Conservation (phyloP, 148 eudicot genomes). For the Amaranthus hypochondriacus region DNA sequence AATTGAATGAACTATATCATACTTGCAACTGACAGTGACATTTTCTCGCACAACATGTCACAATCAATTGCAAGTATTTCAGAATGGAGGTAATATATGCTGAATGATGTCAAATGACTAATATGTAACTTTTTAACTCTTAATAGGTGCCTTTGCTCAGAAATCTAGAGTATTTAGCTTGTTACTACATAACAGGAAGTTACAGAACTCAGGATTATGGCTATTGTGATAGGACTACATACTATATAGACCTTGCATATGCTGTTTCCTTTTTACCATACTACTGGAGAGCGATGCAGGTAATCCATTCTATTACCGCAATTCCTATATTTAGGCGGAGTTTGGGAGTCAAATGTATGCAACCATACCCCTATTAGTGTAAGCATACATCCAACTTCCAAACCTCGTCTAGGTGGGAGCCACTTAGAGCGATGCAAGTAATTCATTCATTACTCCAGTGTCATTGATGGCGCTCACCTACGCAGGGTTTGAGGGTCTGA, state of each 20-base stretch:
- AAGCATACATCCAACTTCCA: too few relatives aligned
- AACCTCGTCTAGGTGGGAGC: too few relatives aligned
- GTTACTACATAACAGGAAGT: constrained; percentile 93
- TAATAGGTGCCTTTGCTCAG: constrained; percentile 87
- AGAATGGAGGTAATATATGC: background rate
- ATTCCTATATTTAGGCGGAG: too few relatives aligned
- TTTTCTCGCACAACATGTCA: too few relatives aligned
- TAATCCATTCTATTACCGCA: constrained; percentile 2
- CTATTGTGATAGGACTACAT: constrained; percentile 59
- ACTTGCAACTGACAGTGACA: too few relatives aligned
- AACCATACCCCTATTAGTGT: too few relatives aligned
- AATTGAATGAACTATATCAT: too few relatives aligned
- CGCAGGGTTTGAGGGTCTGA: too few relatives aligned
- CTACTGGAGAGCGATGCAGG: constrained; percentile 99
- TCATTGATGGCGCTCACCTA: too few relatives aligned
- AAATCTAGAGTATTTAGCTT: constrained; percentile 74
- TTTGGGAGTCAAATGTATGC: background rate
- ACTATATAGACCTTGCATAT: constrained; percentile 85
- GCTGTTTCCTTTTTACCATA: constrained; percentile 95
- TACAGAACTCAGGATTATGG: constrained; percentile 86
- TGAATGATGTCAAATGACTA: background rate
- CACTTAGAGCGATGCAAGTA: too few relatives aligned
- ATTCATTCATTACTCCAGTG: too few relatives aligned
- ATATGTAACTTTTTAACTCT: background rate
- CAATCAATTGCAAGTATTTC: too few relatives aligned